Evolutionary conservation across 805 yeast genomes (phyloP), one percentile per base, ranked within the genome.

Genomic region (Ogataea pini): DNA sequence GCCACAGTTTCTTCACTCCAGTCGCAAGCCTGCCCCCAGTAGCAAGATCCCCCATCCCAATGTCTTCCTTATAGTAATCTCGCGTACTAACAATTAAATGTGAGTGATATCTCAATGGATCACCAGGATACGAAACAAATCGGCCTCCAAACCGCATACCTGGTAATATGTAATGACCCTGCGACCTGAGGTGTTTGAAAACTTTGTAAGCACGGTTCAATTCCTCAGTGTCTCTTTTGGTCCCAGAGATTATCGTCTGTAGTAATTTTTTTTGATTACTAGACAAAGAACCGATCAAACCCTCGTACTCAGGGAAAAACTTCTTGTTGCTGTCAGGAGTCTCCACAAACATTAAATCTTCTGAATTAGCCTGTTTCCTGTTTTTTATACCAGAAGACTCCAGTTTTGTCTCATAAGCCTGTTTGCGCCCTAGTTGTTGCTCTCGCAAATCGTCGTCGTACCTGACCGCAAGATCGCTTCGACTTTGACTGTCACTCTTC

Each of bases 21-120:
- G 97, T 90, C 1, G 96, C 96, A 42, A 92, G 68, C 55, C 99
- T 73, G 0, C 98, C 97, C n/a, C 95, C 89, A 31, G 85, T 83
- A 0, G 89, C 81, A 13, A 91, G 63, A 36, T 80, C 80, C 36
- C 78, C 59, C 33, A 89, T 59, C 2, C 78, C 78, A 19, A 86
- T 74, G 51, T 78, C 76, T 42, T 81, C 77, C 29, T 77, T 75
- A 54, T 77, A 70, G 31, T 65, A 68, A 16, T 72, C 71, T 20
- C 72, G 55, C 0, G 82, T 72, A 41, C 79, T 78, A 2, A 88
- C 86, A 4, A 88, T 83, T 54, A 83, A 73, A 65, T 92, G 97
- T 2, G 97, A 86, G 67, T 92, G 99, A 60, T 81, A 94, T 40
- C 94, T 67, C 46, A 92, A 70, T 7, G 98, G 96, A 63, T 92